Evolutionary conservation across 805 yeast species (phyloP), one percentile per base, ranked within the genome.

Genomic region (Torulaspora delbrueckii): DNA sequence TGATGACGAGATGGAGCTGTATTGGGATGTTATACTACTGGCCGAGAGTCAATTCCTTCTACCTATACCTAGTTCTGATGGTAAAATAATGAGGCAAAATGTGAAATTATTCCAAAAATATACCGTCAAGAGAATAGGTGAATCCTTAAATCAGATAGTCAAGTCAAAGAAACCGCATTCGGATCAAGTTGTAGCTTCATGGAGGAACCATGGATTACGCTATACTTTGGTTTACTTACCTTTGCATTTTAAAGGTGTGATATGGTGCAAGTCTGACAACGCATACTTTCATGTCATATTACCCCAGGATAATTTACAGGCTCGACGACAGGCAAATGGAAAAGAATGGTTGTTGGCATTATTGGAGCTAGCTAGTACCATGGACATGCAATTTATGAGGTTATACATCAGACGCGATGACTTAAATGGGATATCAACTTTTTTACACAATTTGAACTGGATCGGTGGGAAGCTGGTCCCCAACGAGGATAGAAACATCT

Each of bases 361-460:
- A 16, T 45, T 63, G 45, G 68, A 62, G 50, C 47, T 60, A 18
- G 53, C 60, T 1, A 49, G 51, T 24, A 42, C 51, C 2, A 33
- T 55, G 13, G 50, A 53, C 31, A 31, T 52, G 25, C 48, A 46
- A 37, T 49, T 34, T 34, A 39, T 62, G 46, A 49, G 63, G 39
- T 38, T 63, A 12, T 59, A 58, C 43, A 50, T 62, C 12, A 32
- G 48, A 31, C 52, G 62, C 38, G 55, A 53, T 35, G 51, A 47
- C 24, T 49, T 56, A 14, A 48, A 39, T 18, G 48, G 49, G 16
- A 45, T 57, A 6, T 54, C 56, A n/a, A 52, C 50, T 3, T 47
- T 64, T 22, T 41, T 64, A 18, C 45, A 52, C 37, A 64, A 62
- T 50, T 43, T 64, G 25, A 57, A 59, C 40, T 64, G 68, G 68